A percentile compares a stretch with the other conserved stretches of the same genome.
phyloP scores from a whole-genome alignment of 495 filamentous ascomycete species.

The Aspergillus ellipticus region DNA sequence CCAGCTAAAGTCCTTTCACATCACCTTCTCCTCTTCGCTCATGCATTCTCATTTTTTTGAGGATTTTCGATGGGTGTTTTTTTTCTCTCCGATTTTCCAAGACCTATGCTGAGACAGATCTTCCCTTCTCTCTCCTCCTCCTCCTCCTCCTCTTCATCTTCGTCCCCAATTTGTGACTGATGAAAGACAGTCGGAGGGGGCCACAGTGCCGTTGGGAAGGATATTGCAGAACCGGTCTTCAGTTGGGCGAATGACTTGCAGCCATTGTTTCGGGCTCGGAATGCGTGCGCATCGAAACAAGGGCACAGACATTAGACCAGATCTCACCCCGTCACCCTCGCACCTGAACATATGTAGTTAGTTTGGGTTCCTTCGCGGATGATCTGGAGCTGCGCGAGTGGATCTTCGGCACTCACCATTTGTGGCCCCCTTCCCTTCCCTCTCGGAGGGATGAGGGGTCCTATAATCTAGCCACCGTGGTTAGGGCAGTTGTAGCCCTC shows the following conservation, averaged over 20 bases:
- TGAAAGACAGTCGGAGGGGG: no score
- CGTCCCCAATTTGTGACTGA: no score
- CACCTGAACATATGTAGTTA: neutral
- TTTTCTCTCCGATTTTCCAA: neutral
- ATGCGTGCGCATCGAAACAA: neutral
- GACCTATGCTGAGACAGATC: neutral
- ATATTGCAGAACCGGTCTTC: no score
- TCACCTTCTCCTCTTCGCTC: no score
- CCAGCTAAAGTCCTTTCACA: no score
- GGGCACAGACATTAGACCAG: neutral
- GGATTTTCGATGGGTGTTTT: neutral
- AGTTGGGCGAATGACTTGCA: no score
- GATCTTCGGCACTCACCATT: neutral
- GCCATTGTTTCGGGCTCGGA: no score
- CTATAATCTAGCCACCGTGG: constrained; percentile 32
- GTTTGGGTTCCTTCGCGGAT: neutral
- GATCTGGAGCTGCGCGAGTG: neutral
- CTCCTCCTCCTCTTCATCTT: neutral
- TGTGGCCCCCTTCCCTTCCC: neutral
- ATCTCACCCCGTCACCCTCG: neutral
- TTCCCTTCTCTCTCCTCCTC: neutral
- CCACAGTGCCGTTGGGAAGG: no score
- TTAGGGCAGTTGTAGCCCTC: constrained; percentile 36
- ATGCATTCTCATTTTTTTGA: no score
- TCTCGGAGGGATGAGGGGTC: neutral